Evolutionary conservation across 2,329 filamentous ascomycete species (phyloP), one percentile per base, ranked within the genome.

Genomic region (Saccharata proteae): DNA sequence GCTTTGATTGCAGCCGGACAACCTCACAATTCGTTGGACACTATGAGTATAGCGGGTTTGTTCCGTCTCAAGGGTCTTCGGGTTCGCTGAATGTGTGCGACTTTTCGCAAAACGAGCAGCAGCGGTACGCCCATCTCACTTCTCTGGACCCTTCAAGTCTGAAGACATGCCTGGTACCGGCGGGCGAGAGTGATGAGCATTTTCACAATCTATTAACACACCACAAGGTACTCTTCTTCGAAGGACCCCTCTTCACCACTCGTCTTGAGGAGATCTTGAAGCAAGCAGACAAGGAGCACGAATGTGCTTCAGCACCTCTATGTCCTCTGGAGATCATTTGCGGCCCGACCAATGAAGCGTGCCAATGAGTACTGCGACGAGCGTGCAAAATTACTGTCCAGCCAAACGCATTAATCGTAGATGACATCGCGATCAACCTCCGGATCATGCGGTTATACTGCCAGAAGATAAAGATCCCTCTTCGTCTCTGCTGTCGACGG

Each of bases 401-500:
- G n/a, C n/a, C n/a, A n/a, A n/a, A n/a, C 36, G 30, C 55, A 5
- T 49, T 67, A 0, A 44, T 67, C 1, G 63, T 65, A 0, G 64
- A 67, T 37, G 64, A 66, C 37, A 67, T 67, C 26, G 33, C 55
- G 3, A 59, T 67, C 33, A 67, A 67, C 14, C 52, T 66, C 1
- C 61, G 62, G 13, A 63, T 67, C 16, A 40, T 67, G 16, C 49
- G 57, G 12, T 61, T 64, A 43, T 66, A 65, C 39, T 59, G 64
- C 29, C 55, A 59, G 32, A 58, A 59, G 24, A 49, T 61, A 8
- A 51, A 54, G 0, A 50, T 64, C 15, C 51, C 58, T n/a, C 11
- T 63, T 62, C 16, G 44, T 52, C 11, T 55, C n/a, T n/a, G n/a
- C n/a, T 54, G 1, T 62, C 62, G 1, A 50, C 51, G 5, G 58